Conservation (phyloP, 108 stramenopile species). For the Skeletonema grethae region DNA sequence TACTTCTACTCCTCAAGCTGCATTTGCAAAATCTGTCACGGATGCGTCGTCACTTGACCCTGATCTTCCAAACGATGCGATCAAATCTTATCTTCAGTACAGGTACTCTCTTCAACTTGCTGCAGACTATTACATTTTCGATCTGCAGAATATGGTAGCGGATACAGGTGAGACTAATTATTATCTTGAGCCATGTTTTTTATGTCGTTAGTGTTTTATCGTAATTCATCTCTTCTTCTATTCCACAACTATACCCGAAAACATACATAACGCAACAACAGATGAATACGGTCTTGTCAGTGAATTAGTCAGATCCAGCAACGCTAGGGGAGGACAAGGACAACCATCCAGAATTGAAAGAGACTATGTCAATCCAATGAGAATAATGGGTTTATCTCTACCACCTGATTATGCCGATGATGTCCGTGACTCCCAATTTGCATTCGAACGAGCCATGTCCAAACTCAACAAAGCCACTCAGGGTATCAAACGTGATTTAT, state of each 20-base stretch:
- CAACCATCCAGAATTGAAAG: slow-evolving; percentile 76
- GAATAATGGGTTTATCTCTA: slow-evolving; percentile 74
- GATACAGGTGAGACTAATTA: slow-evolving; percentile 38
- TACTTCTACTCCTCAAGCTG: not conserved
- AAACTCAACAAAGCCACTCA: slow-evolving; percentile 68
- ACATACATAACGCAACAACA: not conserved
- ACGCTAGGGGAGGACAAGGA: slow-evolving; percentile 65
- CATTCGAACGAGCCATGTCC: slow-evolving; percentile 71
- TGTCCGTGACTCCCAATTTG: slow-evolving; percentile 78
- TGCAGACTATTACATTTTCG: slow-evolving; percentile 82
- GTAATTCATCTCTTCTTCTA: not conserved
- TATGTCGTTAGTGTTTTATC: not conserved
- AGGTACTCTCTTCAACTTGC: slow-evolving; percentile 69
- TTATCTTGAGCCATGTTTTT: too few relatives aligned
- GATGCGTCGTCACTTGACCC: not conserved
- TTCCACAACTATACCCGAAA: not conserved
- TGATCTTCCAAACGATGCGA: slow-evolving; percentile 47
- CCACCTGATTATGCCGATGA: slow-evolving; percentile 83
- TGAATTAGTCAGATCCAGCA: slow-evolving; percentile 61
- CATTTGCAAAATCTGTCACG: not conserved
- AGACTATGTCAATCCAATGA: slow-evolving; percentile 83
- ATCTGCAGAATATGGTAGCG: slow-evolving; percentile 63
- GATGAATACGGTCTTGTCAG: slow-evolving; percentile 73
- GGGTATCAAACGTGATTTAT: slow-evolving; percentile 71
- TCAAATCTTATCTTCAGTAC: slow-evolving; percentile 77